Percentiles rank a stretch among this genome's conserved stretches.
Conservation (phyloP, 192 early-diverging fungal species). For the Coemansia sp. region DNA sequence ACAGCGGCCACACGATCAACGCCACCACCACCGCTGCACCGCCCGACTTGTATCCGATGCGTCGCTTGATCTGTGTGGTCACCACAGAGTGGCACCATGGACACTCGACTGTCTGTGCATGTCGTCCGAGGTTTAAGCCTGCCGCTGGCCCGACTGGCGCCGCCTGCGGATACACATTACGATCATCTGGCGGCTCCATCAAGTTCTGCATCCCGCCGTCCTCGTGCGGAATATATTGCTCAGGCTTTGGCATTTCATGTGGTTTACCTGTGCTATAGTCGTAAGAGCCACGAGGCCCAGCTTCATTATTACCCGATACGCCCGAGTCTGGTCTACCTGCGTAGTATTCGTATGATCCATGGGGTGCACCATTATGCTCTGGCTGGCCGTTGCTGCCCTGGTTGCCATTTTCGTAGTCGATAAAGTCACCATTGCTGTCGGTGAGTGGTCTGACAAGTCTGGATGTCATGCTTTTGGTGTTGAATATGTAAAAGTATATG, state of each 20-base stretch:
- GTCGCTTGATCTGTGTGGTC: conserved; percentile 22
- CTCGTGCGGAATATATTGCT: not conserved
- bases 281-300: no score
- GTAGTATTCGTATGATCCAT: no score
- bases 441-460: conserved; percentile 30
- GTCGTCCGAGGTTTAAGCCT: conserved; percentile 29
- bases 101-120: conserved; percentile 44
- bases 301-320: no score
- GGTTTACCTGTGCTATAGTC: no score
- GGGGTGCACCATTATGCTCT: not conserved
- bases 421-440: conserved; percentile 3
- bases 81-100: conserved; percentile 53
- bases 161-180: conserved; percentile 29
- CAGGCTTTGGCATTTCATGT: not conserved
- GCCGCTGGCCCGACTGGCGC: conserved; percentile 34
- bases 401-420: conserved; percentile 3
- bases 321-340: not conserved
- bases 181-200: conserved; percentile 27
- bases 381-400: not conserved
- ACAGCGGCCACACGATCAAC: conserved; percentile 46
- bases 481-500: not conserved
- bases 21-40: conserved; percentile 41
- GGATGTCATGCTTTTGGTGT: conserved; percentile 11
- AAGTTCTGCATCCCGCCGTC: conserved; percentile 28
- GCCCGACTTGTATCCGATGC: conserved; percentile 39